Percentiles rank a stretch among this genome's conserved stretches.
Evolutionary conservation across 164 flowering plant species (phyloP).

Genomic region (Santalum album): DNA sequence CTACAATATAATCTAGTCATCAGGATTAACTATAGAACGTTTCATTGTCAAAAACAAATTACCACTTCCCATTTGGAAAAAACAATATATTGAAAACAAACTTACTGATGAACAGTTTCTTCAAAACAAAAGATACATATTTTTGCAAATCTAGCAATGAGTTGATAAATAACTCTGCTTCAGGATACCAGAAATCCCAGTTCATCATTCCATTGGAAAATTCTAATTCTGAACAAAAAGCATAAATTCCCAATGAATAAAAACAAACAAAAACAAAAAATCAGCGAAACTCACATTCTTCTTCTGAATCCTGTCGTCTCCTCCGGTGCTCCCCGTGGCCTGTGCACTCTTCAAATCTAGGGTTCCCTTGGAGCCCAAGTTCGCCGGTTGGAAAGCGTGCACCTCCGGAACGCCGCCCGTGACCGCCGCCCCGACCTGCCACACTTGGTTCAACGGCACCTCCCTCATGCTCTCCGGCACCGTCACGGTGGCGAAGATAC

Average conservation of each 20-base stretch:
- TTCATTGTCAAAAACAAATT: too few species aligned
- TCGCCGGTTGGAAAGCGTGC: slow-evolving; percentile 35
- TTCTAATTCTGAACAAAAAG: not conserved
- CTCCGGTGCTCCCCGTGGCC: slow-evolving; percentile 6
- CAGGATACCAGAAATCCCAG: not conserved
- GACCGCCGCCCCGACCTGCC: slow-evolving; percentile 71
- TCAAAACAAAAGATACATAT: too few species aligned
- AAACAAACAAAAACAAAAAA: slow-evolving; percentile 1
- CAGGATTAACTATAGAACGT: not conserved
- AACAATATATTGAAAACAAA: too few species aligned
- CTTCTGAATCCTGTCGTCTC: slow-evolving; percentile 15
- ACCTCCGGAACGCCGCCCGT: slow-evolving; percentile 21
- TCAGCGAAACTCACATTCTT: slow-evolving; percentile 33
- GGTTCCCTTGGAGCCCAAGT: slow-evolving; percentile 37
- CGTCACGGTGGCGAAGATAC: slow-evolving; percentile 39
- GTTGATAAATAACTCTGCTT: too few species aligned
- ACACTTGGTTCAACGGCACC: slow-evolving; percentile 16
- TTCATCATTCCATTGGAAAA: not conserved
- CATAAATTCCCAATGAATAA: not conserved
- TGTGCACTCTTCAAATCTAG: slow-evolving; percentile 33
- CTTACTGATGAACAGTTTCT: too few species aligned
- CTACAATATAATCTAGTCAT: not conserved
- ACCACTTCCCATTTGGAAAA: too few species aligned
- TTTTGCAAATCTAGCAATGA: too few species aligned
- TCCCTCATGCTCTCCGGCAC: slow-evolving; percentile 22